Percentiles rank a stretch among this genome's conserved stretches.
These are phyloP conservation scores for Cicer pinnatifidum DNA, from an alignment of 306 rosid genomes.

Conservation along the genomic window DNA sequence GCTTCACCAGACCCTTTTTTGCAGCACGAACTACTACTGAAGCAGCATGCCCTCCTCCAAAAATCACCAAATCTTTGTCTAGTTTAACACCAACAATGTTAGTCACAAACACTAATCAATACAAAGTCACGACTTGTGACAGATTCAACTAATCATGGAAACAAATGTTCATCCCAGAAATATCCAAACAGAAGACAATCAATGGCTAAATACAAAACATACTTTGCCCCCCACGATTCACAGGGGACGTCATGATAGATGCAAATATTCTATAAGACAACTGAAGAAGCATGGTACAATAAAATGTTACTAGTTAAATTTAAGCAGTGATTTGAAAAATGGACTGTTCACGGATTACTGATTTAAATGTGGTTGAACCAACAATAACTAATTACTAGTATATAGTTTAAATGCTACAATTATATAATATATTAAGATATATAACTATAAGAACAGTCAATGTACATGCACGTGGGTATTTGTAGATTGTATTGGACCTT, in stretches of 20 bases:
- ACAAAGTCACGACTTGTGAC: background rate
- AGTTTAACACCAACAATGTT: constrained; percentile 46
- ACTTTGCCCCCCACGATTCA: constrained; percentile 10
- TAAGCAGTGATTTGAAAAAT: background rate
- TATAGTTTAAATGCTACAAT: too few species aligned
- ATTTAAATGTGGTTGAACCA: background rate
- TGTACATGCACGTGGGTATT: background rate
- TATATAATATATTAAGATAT: too few species aligned
- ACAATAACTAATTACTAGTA: background rate
- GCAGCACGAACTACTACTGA: constrained; percentile 75
- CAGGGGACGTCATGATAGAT: background rate
- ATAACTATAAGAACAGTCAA: background rate
- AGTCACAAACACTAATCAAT: constrained; percentile 22
- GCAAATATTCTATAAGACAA: constrained; percentile 3
- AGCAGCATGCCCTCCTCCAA: constrained; percentile 97
- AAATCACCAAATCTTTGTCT: constrained; percentile 72
- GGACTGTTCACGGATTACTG: background rate
- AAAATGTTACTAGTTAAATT: background rate
- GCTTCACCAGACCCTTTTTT: constrained; percentile 75
- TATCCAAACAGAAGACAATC: constrained; percentile 14
- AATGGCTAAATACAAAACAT: constrained; percentile 33
- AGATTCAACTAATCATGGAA: constrained; percentile 20
- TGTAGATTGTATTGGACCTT: background rate
- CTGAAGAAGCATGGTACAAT: constrained; percentile 14
- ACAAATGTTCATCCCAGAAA: constrained; percentile 21